Percentiles rank a stretch among this genome's conserved stretches.
phyloP scores from a whole-genome alignment of 768 basidiomycete genomes.

The Lentinula lateritia region DNA sequence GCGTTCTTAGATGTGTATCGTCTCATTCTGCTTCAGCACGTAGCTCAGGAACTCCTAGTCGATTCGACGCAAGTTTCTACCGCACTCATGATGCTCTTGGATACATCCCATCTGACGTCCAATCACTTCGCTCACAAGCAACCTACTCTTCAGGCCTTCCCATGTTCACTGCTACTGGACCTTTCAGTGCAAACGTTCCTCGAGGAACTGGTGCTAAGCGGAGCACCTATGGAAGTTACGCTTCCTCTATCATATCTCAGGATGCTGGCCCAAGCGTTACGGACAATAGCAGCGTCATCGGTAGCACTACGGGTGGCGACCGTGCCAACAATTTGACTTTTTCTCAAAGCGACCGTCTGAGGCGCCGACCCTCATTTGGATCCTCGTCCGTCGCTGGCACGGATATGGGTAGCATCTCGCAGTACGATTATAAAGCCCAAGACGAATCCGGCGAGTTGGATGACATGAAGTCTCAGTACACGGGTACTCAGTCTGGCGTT shows the following conservation, averaged over 20 bases:
- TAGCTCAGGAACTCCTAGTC: conserved; percentile 85
- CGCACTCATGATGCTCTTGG: conserved; percentile 90
- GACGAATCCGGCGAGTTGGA: conserved; percentile 76
- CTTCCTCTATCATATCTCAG: conserved; percentile 91
- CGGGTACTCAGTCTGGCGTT: conserved; percentile 79
- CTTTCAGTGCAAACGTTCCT: conserved; percentile 63
- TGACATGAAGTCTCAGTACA: conserved; percentile 86
- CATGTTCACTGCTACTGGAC: conserved; percentile 64
- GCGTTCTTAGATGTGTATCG: no score
- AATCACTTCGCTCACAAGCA: conserved; percentile 94
- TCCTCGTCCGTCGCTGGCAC: conserved; percentile 68
- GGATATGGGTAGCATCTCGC: conserved; percentile 74
- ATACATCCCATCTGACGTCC: conserved; percentile 93
- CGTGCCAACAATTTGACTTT: conserved; percentile 55
- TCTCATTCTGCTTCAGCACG: conserved; percentile 13
- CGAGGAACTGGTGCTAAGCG: conserved; percentile 64
- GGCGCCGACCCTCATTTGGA: conserved; percentile 69
- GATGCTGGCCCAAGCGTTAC: conserved; percentile 67
- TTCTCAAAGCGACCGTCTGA: conserved; percentile 87
- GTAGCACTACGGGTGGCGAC: conserved; percentile 14
- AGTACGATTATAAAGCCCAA: conserved; percentile 85
- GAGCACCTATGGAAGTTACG: conserved; percentile 74
- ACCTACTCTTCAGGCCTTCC: conserved; percentile 92
- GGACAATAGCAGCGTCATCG: conserved; percentile 59
- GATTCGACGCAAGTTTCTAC: conserved; percentile 95